Evolutionary conservation across 768 basidiomycete genomes (phyloP).

Genomic region (Chalciporus piperatus): DNA sequence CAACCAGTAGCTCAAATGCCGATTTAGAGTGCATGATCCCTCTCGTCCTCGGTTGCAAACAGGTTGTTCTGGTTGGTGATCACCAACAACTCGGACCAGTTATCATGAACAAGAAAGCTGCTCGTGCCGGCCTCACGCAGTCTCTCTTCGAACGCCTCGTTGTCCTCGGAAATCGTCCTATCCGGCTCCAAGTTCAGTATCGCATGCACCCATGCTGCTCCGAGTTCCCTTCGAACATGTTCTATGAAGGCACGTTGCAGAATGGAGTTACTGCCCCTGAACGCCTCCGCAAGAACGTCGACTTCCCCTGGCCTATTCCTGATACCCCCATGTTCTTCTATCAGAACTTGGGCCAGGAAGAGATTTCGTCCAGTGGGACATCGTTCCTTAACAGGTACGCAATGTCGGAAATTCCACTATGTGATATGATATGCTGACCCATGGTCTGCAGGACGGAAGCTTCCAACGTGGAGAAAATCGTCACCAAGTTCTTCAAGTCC

Average conservation of each 20-base stretch:
- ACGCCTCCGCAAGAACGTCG: constrained; percentile 94
- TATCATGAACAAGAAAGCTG: constrained; percentile 99
- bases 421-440: constrained; percentile 2
- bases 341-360: constrained; percentile 98
- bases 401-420: neutral
- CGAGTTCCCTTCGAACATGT: constrained; percentile 99
- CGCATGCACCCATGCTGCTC: constrained; percentile 99
- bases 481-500: constrained; percentile 99
- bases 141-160: constrained; percentile 98
- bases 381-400: constrained; percentile 90
- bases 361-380: constrained; percentile 97
- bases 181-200: constrained; percentile 98
- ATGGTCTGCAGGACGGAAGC: constrained; percentile 77
- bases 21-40: constrained; percentile 97
- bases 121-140: constrained; percentile 96
- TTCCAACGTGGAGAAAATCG: constrained; percentile 99
- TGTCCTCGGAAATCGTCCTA: constrained; percentile 91
- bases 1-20: constrained; percentile 8
- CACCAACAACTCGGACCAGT: constrained; percentile 97
- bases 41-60: constrained; percentile 95
- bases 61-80: constrained; percentile 96
- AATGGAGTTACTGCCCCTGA: constrained; percentile 99
- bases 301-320: constrained; percentile 97
- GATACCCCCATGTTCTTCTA: constrained; percentile 99
- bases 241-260: constrained; percentile 98